Evolutionary conservation across 495 filamentous ascomycete species (phyloP), one percentile per base, ranked within the genome.

Genomic region (Recurvomyces mirabilis): DNA sequence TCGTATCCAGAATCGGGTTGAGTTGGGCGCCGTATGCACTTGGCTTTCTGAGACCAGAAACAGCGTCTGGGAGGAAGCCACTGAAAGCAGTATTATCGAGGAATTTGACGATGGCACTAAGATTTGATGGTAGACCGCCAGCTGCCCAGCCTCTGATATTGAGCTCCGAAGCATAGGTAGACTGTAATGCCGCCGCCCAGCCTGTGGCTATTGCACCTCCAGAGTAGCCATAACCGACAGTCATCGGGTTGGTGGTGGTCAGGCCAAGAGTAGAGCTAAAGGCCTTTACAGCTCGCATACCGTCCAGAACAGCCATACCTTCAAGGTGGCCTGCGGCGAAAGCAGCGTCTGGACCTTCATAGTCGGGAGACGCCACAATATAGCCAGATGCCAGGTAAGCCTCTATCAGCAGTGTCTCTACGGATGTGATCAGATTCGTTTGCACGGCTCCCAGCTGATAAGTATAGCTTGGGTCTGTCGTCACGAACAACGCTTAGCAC

Each of bases 281-380:
- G 24, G 31, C 41, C 6, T 5, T 5, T 14, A 33, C 28, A 33
- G 44, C 44, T 3, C 44, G 44, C 23, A 47, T 47, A 30, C 44
- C 24, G 36, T 47, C 44, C 4, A 47, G 34, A 4, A 33, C 24
- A 5, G 5, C 37, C 35, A 22, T 47, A 5, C 44, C 44, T 2
- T n/a, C 7, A 3, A 47, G 36, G 20, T 20, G 44, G n/a, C 44
- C 44, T 11, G 44, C 35, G 14, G 5, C 21, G 19, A 47, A 47
- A n/a, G 37, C 44, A 2, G 44, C 34, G 22, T 47, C 44, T 4
- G 44, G 44, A 6, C 44, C 44, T 41, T 47, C 44, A 21, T 47
- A 47, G 20, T 47, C 44, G 24, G 44, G 18, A 5, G 44, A 15
- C 5, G 44, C 17, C 25, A 47, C 44, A n/a, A 47, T 47, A 26